Evolutionary conservation across 805 yeast species (phyloP).

Genomic region (Limtongozyma cylindracea): DNA sequence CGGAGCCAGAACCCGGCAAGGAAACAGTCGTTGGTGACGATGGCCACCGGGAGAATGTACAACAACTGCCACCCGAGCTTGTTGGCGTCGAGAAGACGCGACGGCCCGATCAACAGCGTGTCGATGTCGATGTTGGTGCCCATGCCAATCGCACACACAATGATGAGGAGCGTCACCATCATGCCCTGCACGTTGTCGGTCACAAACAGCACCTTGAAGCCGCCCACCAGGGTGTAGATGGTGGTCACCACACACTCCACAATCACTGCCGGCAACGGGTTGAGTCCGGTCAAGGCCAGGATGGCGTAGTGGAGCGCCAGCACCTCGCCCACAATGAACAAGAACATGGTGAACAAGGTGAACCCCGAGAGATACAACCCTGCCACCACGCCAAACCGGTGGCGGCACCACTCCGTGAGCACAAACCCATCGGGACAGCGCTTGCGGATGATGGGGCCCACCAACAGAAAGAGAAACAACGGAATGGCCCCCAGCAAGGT

Average conservation of each 20-base stretch:
- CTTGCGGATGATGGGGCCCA: slow-evolving; percentile 61
- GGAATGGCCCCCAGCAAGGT: slow-evolving; percentile 65
- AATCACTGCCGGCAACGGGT: slow-evolving; percentile 60
- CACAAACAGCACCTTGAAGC: slow-evolving; percentile 67
- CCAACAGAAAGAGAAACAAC: slow-evolving; percentile 52
- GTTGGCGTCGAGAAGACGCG: slow-evolving; percentile 37
- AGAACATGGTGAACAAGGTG: slow-evolving; percentile 62
- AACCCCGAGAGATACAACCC: slow-evolving; percentile 57
- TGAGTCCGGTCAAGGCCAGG: slow-evolving; percentile 49
- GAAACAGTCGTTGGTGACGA: slow-evolving; percentile 75
- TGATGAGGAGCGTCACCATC: slow-evolving; percentile 35
- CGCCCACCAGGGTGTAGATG: slow-evolving; percentile 71
- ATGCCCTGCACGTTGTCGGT: slow-evolving; percentile 77
- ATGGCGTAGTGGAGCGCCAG: slow-evolving; percentile 61
- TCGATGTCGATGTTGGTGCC: slow-evolving; percentile 52
- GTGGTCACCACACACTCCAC: slow-evolving; percentile 75
- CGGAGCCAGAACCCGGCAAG: slow-evolving; percentile 87
- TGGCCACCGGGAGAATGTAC: slow-evolving; percentile 66
- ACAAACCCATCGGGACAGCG: slow-evolving; percentile 81
- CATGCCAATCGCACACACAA: slow-evolving; percentile 57
- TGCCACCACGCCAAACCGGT: slow-evolving; percentile 48
- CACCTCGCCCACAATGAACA: slow-evolving; percentile 73
- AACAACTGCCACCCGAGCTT: slow-evolving; percentile 75
- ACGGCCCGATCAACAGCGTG: slow-evolving; percentile 30
- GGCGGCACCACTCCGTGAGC: slow-evolving; percentile 83